phyloP scores from a whole-genome alignment of 352 stramenopile genomes.

The Phytopythium chamaehyphon region DNA sequence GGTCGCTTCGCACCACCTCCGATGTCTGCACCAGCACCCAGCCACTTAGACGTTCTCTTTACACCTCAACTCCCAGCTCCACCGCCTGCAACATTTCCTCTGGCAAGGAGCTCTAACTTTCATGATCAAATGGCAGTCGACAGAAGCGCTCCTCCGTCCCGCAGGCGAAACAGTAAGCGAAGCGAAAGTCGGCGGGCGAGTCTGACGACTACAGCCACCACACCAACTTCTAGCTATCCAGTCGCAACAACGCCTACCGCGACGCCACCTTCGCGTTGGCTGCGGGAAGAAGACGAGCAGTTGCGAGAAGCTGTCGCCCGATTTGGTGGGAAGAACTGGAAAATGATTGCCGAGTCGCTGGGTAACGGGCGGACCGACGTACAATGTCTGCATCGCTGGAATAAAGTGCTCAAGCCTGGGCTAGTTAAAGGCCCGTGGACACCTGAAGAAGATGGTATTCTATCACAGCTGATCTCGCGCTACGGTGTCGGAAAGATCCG shows the following conservation, averaged over 20 bases:
- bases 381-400: constrained; percentile 96
- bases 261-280: constrained; percentile 61
- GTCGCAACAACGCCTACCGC: constrained; percentile 12
- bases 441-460: constrained; percentile 78
- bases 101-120: background rate
- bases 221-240: background rate
- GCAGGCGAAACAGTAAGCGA: background rate
- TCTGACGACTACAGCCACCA: background rate
- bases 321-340: constrained; percentile 94
- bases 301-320: constrained; percentile 86
- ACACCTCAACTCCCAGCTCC: background rate
- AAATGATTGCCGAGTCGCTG: constrained; percentile 89
- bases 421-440: constrained; percentile 89
- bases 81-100: background rate
- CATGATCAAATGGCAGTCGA: background rate
- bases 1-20: background rate
- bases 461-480: constrained; percentile 66
- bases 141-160: background rate
- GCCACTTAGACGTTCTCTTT: background rate
- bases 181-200: constrained; percentile 1
- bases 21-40: background rate
- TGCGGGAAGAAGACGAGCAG: constrained; percentile 88
- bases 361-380: constrained; percentile 89
- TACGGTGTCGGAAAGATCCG: constrained; percentile 87
- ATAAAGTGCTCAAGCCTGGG: constrained; percentile 89